Conservation (phyloP, 208 protist genomes). For the Trypanosoma brucei region DNA sequence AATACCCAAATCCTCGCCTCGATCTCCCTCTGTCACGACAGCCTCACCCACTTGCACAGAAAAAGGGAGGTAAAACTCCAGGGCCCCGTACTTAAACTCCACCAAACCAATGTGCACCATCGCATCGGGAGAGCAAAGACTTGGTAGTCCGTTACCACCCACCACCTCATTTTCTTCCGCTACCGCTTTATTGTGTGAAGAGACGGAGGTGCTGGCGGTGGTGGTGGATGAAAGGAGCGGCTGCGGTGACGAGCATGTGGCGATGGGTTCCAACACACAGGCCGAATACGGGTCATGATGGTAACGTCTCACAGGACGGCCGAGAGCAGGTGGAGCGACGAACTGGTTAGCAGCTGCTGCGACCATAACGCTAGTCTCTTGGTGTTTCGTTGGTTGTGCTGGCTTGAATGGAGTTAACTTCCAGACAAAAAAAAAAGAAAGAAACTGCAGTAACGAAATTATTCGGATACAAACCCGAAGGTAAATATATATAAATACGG, state of each 20-base stretch:
- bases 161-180: neutral
- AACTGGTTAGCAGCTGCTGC: neutral
- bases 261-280: slow-evolving; percentile 22
- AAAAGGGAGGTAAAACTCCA: slow-evolving; percentile 36
- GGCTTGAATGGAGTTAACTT: too few species aligned
- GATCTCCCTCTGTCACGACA: slow-evolving; percentile 74
- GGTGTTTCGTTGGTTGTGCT: too few species aligned
- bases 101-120: slow-evolving; percentile 30
- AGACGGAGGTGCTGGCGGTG: neutral
- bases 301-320: neutral
- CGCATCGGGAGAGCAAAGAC: neutral
- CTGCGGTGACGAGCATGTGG: too few species aligned
- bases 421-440: neutral
- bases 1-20: slow-evolving; percentile 63
- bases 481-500: neutral
- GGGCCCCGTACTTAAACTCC: slow-evolving; percentile 75
- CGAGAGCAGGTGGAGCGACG: neutral
- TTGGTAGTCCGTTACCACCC: neutral
- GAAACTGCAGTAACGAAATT: neutral
- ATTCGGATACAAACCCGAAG: neutral
- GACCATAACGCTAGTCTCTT: neutral
- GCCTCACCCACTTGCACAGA: slow-evolving; percentile 27
- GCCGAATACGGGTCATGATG: slow-evolving; percentile 69
- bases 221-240: too few species aligned
- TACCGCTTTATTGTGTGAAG: neutral